Base-by-base conservation (phyloP, 2,329 filamentous ascomycete species). In the Dichotomopilus funicola region DNA sequence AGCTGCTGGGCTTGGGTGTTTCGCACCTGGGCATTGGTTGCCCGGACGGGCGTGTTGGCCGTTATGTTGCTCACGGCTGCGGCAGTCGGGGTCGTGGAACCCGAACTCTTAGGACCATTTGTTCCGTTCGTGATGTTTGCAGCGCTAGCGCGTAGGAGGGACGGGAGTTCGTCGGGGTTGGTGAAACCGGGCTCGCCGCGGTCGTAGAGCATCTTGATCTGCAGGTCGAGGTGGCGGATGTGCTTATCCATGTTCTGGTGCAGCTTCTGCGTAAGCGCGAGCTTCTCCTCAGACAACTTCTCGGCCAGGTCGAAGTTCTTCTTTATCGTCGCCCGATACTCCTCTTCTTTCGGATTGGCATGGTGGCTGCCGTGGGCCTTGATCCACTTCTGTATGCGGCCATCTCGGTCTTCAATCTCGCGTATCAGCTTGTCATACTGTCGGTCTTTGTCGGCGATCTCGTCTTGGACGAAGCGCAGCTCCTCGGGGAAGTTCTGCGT, bases 401-500 rank as follows among this genome's bases (percentile, higher is more conserved):
- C 78, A 66, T 95, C 89, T 61, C 86, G 84, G 56, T 87, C 83
- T 42, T 83, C 80, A 66, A 91, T 89, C 61, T 81, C 78, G 59
- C 82, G 78, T 56, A 85, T 75, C 67, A 86, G 85, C 48, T 89
- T 84, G 66, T 82, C 76, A 62, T 89, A 87, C 61, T 83, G 78
- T 49, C 81, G 79, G 68, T 95, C 89, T 70, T 91, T 92, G 68
- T 88, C 86, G 66, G 84, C 78, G 60, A 92, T 88, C 72, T 94
- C 89, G 67, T 91, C 88, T 66, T 91, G 86, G 59, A 92, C 79
- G 73, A 91, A 91, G 19, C 86, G 85, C 57, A 94, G 85, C 72
- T 94, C 89, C 60, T 89, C 87, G 59, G 88, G 88, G 34, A 92
- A 78, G 66, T 94, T 94, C 64, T 87, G 84, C 19, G 87, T 86